Evolutionary conservation across 139 green algal genomes (phyloP).

Genomic region (Tetradesmus lagerheimii): DNA sequence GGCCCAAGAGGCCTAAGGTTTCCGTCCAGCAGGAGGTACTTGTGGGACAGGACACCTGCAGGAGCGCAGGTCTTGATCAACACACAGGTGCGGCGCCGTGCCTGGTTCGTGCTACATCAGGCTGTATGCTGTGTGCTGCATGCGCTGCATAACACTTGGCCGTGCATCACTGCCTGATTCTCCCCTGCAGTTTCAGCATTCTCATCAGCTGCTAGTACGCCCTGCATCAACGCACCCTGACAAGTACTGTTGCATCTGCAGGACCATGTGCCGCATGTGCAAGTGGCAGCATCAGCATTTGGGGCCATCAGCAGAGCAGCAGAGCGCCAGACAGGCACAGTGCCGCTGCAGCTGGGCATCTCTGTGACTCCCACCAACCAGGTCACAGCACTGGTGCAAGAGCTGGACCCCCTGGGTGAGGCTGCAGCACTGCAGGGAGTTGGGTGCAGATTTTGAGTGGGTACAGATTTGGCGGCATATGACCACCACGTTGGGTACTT

Average conservation of each 20-base stretch:
- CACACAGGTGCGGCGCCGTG: background rate
- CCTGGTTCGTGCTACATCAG: no score
- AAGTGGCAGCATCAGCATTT: slow-evolving; percentile 13
- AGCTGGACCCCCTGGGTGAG: slow-evolving; percentile 30
- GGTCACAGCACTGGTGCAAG: slow-evolving; percentile 35
- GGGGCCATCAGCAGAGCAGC: background rate
- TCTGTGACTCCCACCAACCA: background rate
- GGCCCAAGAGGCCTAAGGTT: slow-evolving; percentile 25
- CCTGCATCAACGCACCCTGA: background rate
- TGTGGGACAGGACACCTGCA: slow-evolving; percentile 47
- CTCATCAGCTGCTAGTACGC: no score
- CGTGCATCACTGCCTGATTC: no score
- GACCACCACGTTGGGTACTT: background rate
- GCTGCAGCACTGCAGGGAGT: background rate
- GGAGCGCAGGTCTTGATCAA: slow-evolving; percentile 33
- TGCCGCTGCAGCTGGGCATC: slow-evolving; percentile 23
- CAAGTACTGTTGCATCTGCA: background rate
- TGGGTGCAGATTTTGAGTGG: no score
- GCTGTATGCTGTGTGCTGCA: background rate
- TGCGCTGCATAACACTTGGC: background rate
- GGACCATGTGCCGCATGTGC: slow-evolving; percentile 31
- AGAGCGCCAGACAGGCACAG: background rate
- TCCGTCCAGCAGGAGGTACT: slow-evolving; percentile 44
- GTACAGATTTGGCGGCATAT: background rate
- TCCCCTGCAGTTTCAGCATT: no score